Evolutionary conservation across 177 flowering plant genomes (phyloP), one percentile per base, ranked within the genome.

Genomic region (Vitis hybrid): DNA sequence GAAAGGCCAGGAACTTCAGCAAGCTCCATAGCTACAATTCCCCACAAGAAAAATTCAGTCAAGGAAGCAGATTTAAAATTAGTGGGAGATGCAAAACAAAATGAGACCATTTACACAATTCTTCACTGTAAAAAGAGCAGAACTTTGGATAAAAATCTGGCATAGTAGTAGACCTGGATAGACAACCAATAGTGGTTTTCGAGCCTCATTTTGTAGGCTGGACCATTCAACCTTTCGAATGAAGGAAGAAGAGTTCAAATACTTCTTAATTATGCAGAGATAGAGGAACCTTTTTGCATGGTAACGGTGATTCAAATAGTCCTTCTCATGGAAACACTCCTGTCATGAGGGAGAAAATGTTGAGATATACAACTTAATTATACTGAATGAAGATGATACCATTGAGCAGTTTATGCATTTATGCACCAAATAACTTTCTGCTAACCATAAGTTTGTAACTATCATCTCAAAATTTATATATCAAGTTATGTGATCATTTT

Each of bases 281-380:
- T 95, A 95, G 21, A 95, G 86, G 71, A 82, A 91, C 74, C 98
- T 85, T 83, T 95, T 95, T 50, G 90, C 99, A 84, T 90, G 97
- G 75, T 95, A 95, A 9, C 97, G 85, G 72, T 93, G 76, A 77
- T 95, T 88, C 82, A 95, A 77, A 78, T 82, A 93, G 72, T 95
- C 99, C 71, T 93, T 89, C 85, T 91, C 93, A 64, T 72, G 87
- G 73, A 91, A 95, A 75, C 97, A 93, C 50, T 86, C 93, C 98
- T 95, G 82, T 66, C 63, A 76, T 7, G 57, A 64, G 11, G 14
- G 27, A 49, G 19, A 59, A 49, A 13, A 30, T 12, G 55, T 8
- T 32, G 11, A 64, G 6, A 50, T 21, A 21, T 18, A 64, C 52
- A 64, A 50, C 67, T 17, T 4, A 50, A 50, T 8, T 64, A 15